Evolutionary conservation across 257 asterid genomes (phyloP), one percentile per base, ranked within the genome.

Genomic region (Przewalskia tangutica): DNA sequence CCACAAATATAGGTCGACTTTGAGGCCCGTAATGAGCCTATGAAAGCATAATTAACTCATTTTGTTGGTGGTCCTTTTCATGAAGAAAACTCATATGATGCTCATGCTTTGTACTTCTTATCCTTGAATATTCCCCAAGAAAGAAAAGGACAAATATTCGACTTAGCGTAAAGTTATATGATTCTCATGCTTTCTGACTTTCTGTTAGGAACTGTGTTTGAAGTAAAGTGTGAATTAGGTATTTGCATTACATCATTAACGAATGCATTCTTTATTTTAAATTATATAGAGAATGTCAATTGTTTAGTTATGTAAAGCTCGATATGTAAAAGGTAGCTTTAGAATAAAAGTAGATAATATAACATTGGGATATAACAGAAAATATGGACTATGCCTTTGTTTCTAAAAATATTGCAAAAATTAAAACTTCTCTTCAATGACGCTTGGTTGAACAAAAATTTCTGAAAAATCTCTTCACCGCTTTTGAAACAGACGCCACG

Each of bases 1-100:
- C 53, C 97, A 95, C 93, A 92, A 95, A 87, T 95, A 95, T 83
- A 88, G 79, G 97, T n/a, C n/a, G 98, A 70, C 95, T 95, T 51
- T 93, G 98, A n/a, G 98, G 86, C 98, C 98, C 20, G n/a, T n/a
- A n/a, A n/a, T 81, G 90, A 81, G 91, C 91, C 90, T 58, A 73
- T 87, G 38, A 91, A 91, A 84, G 83, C 94, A n/a, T n/a, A n/a
- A 46, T 88, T 82, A 76, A 55, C 64, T 77, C 62, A 54, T 55
- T 11, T 8, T n/a, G 54, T 65, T 32, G 68, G 51, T 51, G 64
- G 68, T 46, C 50, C 18, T 58, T 48, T 1, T 17, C 40, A 55
- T 3, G 50, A 73, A 48, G 60, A 12, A 50, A 73, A 6, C 60
- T 73, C 44, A 13, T 7, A 23, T 73, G 18, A 20, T 12, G 60